Conservation (phyloP, 1,284 basidiomycete genomes). For the Laetiporus sulphureus region DNA sequence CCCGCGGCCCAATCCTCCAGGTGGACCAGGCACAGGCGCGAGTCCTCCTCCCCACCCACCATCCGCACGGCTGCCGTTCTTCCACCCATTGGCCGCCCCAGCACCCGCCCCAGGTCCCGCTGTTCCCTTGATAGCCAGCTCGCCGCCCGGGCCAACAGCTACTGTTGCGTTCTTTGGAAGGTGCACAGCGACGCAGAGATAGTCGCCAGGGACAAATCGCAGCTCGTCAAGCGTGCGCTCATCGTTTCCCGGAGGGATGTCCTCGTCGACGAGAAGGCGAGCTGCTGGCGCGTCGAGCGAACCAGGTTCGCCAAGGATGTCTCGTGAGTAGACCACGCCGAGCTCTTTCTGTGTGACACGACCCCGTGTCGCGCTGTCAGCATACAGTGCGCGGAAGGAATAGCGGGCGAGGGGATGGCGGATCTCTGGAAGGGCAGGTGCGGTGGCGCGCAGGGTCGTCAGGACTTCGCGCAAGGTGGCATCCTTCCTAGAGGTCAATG, state of each 20-base stretch:
- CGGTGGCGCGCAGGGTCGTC: conserved; percentile 62
- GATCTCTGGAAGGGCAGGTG: conserved; percentile 58
- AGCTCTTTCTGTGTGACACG: conserved; percentile 68
- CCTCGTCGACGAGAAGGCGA: conserved; percentile 49
- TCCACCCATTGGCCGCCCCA: conserved; percentile 31
- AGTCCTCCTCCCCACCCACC: conserved; percentile 39
- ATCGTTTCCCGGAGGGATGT: conserved; percentile 33
- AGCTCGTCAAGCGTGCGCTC: conserved; percentile 70
- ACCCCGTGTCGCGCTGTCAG: conserved; percentile 63
- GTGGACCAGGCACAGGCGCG: conserved; percentile 26
- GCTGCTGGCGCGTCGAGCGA: conserved; percentile 47
- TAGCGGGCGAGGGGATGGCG: conserved; percentile 73
- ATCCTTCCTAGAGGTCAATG: conserved; percentile 46
- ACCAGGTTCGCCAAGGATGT: conserved; percentile 73
- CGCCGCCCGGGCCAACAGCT: conserved; percentile 33
- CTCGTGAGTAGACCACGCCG: conserved; percentile 71
- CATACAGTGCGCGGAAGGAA: conserved; percentile 70
- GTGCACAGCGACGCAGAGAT: conserved; percentile 60
- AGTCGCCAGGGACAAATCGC: conserved; percentile 72
- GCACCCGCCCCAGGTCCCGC: conserved; percentile 16
- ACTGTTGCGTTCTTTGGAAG: conserved; percentile 59
- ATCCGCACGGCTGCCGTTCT: conserved; percentile 32
- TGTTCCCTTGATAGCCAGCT: conserved; percentile 41
- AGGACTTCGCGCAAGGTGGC: conserved; percentile 71
- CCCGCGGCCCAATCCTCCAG: conserved; percentile 35